A percentile compares a stretch with the other conserved stretches of the same genome.
These are phyloP conservation scores for Orbilia oligospora DNA, from an alignment of 2,329 filamentous ascomycete genomes.

Conservation along the genomic window DNA sequence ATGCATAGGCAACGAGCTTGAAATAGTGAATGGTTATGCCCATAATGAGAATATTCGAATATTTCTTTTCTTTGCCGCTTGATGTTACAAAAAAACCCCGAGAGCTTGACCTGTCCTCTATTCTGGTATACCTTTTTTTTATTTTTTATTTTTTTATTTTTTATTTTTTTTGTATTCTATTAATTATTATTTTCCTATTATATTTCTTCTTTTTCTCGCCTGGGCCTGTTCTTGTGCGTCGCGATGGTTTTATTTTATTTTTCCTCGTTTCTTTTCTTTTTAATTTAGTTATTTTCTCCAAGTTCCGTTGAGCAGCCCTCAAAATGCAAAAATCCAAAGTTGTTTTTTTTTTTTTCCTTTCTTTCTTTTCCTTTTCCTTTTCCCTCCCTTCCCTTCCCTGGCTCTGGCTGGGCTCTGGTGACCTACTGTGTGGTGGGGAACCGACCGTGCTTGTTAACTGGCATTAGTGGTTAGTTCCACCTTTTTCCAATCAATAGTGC, in stretches of 20 bases:
- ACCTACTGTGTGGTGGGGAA: constrained; percentile 39
- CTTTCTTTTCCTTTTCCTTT: constrained; percentile 5
- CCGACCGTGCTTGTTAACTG: constrained; percentile 35
- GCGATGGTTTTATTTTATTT: constrained; percentile 37
- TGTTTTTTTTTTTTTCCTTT: constrained; percentile 42
- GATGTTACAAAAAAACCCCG: constrained; percentile 19
- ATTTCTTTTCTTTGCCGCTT: constrained; percentile 34
- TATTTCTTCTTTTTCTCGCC: constrained; percentile 8
- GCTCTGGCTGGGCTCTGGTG: constrained; percentile 39
- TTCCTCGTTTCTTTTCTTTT: constrained; percentile 45
- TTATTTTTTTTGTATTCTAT: background rate
- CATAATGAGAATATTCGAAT: background rate
- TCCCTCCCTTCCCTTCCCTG: background rate
- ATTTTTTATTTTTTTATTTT: background rate
- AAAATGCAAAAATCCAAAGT: constrained; percentile 54
- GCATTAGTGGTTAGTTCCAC: constrained; percentile 53
- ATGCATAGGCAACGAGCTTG: constrained; percentile 35
- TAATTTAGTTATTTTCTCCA: constrained; percentile 41
- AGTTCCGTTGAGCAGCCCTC: constrained; percentile 54
- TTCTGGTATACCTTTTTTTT: background rate
- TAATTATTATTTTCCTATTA: no score
- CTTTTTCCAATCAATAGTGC: constrained; percentile 55
- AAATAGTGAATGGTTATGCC: constrained; percentile 17
- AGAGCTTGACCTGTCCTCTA: constrained; percentile 36
- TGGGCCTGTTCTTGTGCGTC: constrained; percentile 40